phyloP scores from a whole-genome alignment of 179 eudicot genomes.

The Vitellaria paradoxa region DNA sequence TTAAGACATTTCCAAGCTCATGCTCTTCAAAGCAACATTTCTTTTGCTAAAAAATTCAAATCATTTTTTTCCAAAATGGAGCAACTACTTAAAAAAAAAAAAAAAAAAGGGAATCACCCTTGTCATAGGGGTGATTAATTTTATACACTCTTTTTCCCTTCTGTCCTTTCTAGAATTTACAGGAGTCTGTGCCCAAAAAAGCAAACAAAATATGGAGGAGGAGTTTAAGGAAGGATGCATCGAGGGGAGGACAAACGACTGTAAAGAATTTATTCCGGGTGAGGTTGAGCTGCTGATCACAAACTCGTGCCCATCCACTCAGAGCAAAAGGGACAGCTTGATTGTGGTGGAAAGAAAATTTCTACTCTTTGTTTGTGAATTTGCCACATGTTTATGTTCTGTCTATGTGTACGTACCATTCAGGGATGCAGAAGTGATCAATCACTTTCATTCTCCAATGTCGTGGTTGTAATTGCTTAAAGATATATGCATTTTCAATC shows the following conservation, averaged over 20 bases:
- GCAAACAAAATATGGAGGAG: slow-evolving; percentile 21
- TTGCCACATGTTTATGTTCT: not conserved
- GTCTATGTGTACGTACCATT: not conserved
- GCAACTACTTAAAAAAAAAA: no score
- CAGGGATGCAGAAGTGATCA: not conserved
- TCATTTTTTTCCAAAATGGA: no score
- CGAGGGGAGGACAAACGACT: slow-evolving; percentile 28
- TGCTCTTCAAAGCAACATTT: not conserved
- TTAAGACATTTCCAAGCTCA: not conserved
- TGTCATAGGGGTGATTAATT: no score
- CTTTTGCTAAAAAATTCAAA: no score
- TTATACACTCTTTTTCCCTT: not conserved
- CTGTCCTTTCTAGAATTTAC: not conserved
- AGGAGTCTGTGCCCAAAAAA: slow-evolving; percentile 13
- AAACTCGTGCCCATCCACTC: no score
- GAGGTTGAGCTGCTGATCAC: not conserved
- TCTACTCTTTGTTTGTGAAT: not conserved
- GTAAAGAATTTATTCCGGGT: slow-evolving; percentile 18
- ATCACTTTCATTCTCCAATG: not conserved
- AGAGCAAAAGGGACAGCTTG: slow-evolving; percentile 8
- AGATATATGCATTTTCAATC: not conserved
- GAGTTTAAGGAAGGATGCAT: slow-evolving; percentile 29
- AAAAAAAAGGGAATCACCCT: no score
- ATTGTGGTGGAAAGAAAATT: slow-evolving; percentile 4
- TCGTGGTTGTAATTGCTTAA: not conserved